Conservation (phyloP, 1,284 basidiomycete species). For the Ustilago crameri region DNA sequence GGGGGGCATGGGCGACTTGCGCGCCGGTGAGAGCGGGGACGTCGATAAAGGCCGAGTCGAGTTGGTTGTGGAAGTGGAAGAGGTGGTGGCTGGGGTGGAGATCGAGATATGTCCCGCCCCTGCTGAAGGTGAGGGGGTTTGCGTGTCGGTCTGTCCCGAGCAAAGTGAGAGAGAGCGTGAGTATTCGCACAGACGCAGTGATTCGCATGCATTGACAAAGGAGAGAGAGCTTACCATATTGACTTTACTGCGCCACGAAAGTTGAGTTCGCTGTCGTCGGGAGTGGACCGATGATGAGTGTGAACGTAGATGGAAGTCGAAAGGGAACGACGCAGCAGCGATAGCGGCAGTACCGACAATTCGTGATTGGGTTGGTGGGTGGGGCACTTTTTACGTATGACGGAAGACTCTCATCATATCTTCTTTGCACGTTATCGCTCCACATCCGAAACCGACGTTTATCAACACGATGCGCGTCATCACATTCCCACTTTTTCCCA, state of each 20-base stretch:
- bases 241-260: too few relatives aligned
- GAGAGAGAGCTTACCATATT: too few relatives aligned
- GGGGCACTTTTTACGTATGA: too few relatives aligned
- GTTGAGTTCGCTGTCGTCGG: too few relatives aligned
- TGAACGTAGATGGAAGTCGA: background rate
- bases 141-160: constrained; percentile 22
- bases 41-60: constrained; percentile 31
- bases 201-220: too few relatives aligned
- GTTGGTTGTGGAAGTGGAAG: background rate
- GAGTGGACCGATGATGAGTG: background rate
- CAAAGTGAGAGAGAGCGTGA: too few relatives aligned
- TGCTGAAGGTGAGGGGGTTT: background rate
- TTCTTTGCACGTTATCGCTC: constrained; percentile 19
- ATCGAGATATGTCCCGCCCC: constrained; percentile 20
- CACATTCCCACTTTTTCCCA: background rate
- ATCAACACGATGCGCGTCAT: constrained; percentile 21
- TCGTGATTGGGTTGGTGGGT: too few relatives aligned
- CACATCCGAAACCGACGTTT: constrained; percentile 18
- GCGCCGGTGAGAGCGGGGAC: constrained; percentile 24
- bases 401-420: too few relatives aligned
- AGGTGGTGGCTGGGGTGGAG: constrained; percentile 1
- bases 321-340: too few relatives aligned
- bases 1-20: constrained; percentile 55
- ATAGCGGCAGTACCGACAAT: too few relatives aligned
- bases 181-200: too few relatives aligned